Evolutionary conservation across 139 green algal species (phyloP).

Genomic region (Marvania coccoides): DNA sequence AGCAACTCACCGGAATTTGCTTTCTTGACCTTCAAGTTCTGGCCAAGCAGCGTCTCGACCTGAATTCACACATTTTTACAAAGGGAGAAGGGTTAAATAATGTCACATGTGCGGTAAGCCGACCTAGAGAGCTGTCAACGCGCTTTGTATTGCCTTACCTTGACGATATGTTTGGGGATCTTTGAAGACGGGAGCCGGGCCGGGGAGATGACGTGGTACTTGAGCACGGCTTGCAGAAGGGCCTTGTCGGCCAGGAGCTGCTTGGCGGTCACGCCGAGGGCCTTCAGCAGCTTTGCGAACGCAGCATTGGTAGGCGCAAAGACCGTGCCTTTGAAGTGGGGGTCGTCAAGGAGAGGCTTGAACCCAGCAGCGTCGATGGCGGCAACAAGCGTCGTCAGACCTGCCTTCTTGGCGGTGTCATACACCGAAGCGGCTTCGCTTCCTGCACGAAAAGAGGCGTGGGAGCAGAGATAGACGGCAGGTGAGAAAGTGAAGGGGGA

Average conservation of each 20-base stretch:
- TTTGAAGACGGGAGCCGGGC: background rate
- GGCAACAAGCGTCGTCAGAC: background rate
- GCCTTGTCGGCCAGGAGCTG: constrained; percentile 31
- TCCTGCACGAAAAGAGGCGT: no score
- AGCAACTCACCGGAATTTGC: no score
- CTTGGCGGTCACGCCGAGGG: constrained; percentile 20
- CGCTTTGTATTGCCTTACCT: no score
- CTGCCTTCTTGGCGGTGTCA: background rate
- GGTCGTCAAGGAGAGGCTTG: background rate
- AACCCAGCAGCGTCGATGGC: background rate
- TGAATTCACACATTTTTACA: no score
- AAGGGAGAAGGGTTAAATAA: no score
- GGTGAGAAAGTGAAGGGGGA: no score
- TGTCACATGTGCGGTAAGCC: no score
- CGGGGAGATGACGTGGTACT: constrained; percentile 25
- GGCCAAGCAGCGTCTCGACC: no score
- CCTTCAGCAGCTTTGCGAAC: constrained; percentile 15
- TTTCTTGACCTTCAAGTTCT: no score
- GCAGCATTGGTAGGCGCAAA: constrained; percentile 45
- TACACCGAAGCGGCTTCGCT: background rate
- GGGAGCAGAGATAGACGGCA: no score
- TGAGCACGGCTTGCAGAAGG: constrained; percentile 18
- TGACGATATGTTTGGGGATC: no score
- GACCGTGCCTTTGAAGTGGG: constrained; percentile 18
- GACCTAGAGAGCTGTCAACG: no score